A percentile compares a stretch with the other conserved stretches of the same genome.
These are phyloP conservation scores for Hysterium pulicare DNA, from an alignment of 2,329 filamentous ascomycete species.

Conservation along the genomic window DNA sequence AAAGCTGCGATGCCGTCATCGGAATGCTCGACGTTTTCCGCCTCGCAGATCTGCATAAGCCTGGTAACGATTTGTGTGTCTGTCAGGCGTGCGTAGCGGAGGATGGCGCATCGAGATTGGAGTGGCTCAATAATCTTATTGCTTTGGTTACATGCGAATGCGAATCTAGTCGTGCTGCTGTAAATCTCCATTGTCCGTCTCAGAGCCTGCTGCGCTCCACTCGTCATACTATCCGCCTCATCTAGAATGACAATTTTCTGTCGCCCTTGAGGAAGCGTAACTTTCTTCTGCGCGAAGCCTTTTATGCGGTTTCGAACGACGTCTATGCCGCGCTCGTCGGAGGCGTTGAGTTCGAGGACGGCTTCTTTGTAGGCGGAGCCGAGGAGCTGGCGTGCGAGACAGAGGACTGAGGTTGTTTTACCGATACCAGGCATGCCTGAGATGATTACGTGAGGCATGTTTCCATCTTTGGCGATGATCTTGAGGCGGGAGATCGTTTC, in stretches of 20 bases:
- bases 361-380: conserved; percentile 97
- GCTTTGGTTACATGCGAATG: conserved; percentile 96
- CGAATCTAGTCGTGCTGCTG: conserved; percentile 91
- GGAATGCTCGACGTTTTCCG: conserved; percentile 83
- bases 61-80: conserved; percentile 91
- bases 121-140: conserved; percentile 99
- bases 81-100: conserved; percentile 88
- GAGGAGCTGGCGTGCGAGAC: conserved; percentile 84
- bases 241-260: conserved; percentile 98
- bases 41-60: conserved; percentile 86
- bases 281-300: conserved; percentile 97
- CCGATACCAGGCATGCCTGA: conserved; percentile 99
- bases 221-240: conserved; percentile 95
- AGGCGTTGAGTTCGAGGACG: conserved; percentile 92
- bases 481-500: conserved; percentile 97
- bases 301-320: conserved; percentile 97
- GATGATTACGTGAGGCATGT: conserved; percentile 99
- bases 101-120: conserved; percentile 92
- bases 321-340: conserved; percentile 95
- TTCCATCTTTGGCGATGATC: conserved; percentile 97
- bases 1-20: conserved; percentile 95
- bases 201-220: conserved; percentile 90
- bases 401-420: conserved; percentile 94
- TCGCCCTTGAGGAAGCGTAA: conserved; percentile 82
- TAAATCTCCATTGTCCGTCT: conserved; percentile 99